Evolutionary conservation across 352 stramenopile genomes (phyloP).

Genomic region (Phytophthora lateralis): DNA sequence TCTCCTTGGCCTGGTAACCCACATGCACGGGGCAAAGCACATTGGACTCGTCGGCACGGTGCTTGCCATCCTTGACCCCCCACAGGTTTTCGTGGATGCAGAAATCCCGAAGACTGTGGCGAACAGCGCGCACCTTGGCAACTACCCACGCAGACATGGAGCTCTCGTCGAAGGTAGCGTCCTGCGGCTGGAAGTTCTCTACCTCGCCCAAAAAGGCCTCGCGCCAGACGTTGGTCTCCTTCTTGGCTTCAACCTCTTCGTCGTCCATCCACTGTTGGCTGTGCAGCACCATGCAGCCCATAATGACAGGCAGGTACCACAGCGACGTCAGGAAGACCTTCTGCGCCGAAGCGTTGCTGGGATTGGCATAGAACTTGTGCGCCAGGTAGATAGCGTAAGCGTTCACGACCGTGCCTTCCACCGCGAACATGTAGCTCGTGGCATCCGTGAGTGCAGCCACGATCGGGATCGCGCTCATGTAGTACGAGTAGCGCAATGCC

Average conservation of each 20-base stretch:
- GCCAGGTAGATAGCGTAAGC: constrained; percentile 95
- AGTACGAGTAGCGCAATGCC: constrained; percentile 95
- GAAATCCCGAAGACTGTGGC: constrained; percentile 75
- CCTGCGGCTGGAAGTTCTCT: constrained; percentile 62
- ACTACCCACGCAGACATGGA: constrained; percentile 69
- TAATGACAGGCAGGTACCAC: constrained; percentile 98
- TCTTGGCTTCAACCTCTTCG: constrained; percentile 67
- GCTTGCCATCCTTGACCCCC: constrained; percentile 77
- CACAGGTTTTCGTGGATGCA: constrained; percentile 88
- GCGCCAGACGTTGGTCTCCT: constrained; percentile 59
- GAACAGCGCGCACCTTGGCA: constrained; percentile 62
- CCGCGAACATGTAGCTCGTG: constrained; percentile 99
- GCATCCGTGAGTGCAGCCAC: constrained; percentile 90
- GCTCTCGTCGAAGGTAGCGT: constrained; percentile 53
- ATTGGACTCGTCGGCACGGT: constrained; percentile 71
- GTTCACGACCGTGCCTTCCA: constrained; percentile 97
- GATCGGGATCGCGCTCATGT: constrained; percentile 95
- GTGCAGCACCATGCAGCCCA: constrained; percentile 98
- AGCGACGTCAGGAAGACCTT: constrained; percentile 98
- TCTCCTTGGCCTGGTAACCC: constrained; percentile 68
- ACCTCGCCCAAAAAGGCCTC: constrained; percentile 77
- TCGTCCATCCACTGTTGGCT: constrained; percentile 90
- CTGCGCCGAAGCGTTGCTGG: constrained; percentile 94
- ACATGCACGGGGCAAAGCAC: constrained; percentile 85
- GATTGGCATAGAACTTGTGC: constrained; percentile 95